These are phyloP conservation scores for Gloeophyllum trabeum DNA, from an alignment of 768 basidiomycete species.

Conservation along the genomic window DNA sequence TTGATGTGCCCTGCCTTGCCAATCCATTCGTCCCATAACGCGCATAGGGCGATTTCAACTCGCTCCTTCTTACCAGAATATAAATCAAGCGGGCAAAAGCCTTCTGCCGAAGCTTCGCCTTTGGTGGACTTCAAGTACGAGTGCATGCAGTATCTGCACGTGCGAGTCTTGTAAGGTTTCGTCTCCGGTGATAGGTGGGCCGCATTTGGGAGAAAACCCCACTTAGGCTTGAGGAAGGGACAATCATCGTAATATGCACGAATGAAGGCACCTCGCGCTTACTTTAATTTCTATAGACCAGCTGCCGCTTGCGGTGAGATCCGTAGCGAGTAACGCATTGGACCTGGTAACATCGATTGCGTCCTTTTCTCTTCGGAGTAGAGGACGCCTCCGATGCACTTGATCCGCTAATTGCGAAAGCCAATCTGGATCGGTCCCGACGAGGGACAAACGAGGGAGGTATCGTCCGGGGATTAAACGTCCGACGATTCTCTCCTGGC, in stretches of 20 bases:
- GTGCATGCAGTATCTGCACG: constrained; percentile 93
- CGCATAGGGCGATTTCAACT: constrained; percentile 48
- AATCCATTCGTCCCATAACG: constrained; percentile 68
- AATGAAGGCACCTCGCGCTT: constrained; percentile 3
- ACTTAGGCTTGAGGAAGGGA: constrained; percentile 66
- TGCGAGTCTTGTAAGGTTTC: constrained; percentile 45
- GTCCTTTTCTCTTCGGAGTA: constrained; percentile 40
- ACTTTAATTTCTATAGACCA: constrained; percentile 92
- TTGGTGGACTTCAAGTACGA: constrained; percentile 35
- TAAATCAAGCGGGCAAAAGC: constrained; percentile 87
- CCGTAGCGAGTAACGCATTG: constrained; percentile 67
- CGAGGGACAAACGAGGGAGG: constrained; percentile 46
- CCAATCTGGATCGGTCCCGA: constrained; percentile 42
- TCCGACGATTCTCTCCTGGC: constrained; percentile 53
- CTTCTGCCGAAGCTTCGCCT: constrained; percentile 25
- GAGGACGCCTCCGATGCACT: constrained; percentile 43
- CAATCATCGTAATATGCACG: neutral
- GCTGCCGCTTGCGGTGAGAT: constrained; percentile 57
- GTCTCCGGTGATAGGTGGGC: constrained; percentile 50
- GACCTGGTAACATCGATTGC: constrained; percentile 40
- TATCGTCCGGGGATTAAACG: constrained; percentile 48
- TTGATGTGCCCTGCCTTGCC: constrained; percentile 55
- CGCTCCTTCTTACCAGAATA: constrained; percentile 63
- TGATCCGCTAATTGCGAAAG: constrained; percentile 35
- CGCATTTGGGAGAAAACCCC: constrained; percentile 79